A percentile compares a stretch with the other conserved stretches of the same genome.
phyloP scores from a whole-genome alignment of 495 filamentous ascomycete species.

The Talaromyces wortmannii region DNA sequence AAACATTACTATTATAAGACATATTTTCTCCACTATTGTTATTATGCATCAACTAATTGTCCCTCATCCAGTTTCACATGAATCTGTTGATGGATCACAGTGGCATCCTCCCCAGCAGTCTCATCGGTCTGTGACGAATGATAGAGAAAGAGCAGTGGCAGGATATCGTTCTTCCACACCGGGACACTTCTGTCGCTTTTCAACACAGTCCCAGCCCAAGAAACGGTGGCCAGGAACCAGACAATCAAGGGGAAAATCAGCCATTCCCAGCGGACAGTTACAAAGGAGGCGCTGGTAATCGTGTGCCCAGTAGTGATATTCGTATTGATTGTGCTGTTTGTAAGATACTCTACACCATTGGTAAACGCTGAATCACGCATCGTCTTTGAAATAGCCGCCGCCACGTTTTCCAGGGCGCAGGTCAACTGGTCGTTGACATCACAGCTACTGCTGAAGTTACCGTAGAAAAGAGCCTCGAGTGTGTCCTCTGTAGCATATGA shows the following conservation, averaged over 20 bases:
- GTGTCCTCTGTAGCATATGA: neutral
- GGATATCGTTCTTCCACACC: constrained; percentile 1
- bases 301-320: neutral
- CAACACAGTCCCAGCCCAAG: constrained; percentile 7
- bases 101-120: no score
- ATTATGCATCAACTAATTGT: no score
- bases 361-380: constrained; percentile 6
- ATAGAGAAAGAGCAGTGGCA: constrained; percentile 1
- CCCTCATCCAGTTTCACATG: no score
- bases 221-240: constrained; percentile 7
- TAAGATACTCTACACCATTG: no score
- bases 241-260: constrained; percentile 8
- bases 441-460: neutral
- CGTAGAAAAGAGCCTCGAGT: neutral
- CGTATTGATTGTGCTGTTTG: neutral
- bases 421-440: constrained; percentile 6
- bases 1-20: no score
- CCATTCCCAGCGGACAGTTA: constrained; percentile 13
- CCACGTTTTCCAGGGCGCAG: constrained; percentile 11
- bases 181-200: constrained; percentile 1
- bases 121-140: no score
- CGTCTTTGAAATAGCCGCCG: constrained; percentile 10
- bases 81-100: no score
- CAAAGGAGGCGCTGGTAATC: neutral
- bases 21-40: no score